Evolutionary conservation across 2,329 filamentous ascomycete genomes (phyloP), one percentile per base, ranked within the genome.

Genomic region (Aspergillus ruber): DNA sequence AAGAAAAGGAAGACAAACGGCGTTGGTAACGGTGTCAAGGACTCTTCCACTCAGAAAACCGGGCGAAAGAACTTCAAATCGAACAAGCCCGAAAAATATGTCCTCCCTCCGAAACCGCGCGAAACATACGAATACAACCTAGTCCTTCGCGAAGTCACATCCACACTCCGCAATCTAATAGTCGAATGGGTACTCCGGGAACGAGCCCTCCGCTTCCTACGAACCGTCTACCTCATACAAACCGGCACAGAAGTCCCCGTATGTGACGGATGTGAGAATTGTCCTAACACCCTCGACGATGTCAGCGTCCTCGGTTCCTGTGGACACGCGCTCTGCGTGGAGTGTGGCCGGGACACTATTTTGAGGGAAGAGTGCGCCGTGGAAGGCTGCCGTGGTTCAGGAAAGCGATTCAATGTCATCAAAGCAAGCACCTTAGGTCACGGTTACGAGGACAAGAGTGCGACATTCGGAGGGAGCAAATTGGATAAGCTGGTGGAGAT

Each of bases 321-420:
- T 51, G 79, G 79, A 0, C 79, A 82, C 55, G 50, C 68, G 1
- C 55, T 76, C n/a, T 81, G 78, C 56, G 52, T 60, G 17, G 39
- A 46, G 1, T 79, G 76, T 46, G 56, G 68, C 15, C 48, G 48
- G 4, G 13, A 46, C 13, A 55, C 56, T 4, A 42, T 52, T 12
- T 35, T 42, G 15, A 51, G 51, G 18, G 64, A 69, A 36, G 61
- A 64, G 42, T 79, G 76, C 48, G 54, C 58, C 3, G 65, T 71
- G 1, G 4, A 48, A 1, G 68, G 65, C 8, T 81, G 78, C 52
- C 56, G 59, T 3, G 67, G 65, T 1, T 55, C 64, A 3, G 65
- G 72, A 39, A 58, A 65, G 29, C 50, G 54, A 6, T 66, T 68
- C 49, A 67, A 76, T 48, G 57, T 76, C 27, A 63, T 78, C 32